These are phyloP conservation scores for Mallotus nudiflorus DNA, from an alignment of 345 rosid genomes.

Conservation along the genomic window DNA sequence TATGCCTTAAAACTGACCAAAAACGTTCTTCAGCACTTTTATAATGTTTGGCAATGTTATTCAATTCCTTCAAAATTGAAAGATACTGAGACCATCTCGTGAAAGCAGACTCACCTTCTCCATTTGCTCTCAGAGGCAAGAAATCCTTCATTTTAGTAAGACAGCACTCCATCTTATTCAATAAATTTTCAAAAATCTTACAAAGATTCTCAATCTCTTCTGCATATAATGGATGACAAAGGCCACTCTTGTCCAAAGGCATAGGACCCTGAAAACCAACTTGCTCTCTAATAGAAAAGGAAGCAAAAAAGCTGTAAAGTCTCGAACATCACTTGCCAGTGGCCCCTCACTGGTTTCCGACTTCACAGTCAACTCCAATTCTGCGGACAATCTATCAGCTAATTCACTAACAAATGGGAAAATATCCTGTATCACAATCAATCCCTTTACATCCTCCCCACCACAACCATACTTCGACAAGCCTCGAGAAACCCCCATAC, in stretches of 20 bases:
- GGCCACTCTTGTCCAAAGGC: constrained; percentile 40
- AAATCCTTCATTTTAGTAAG: constrained; percentile 45
- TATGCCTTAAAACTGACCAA: constrained; percentile 43
- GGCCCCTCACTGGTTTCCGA: constrained; percentile 37
- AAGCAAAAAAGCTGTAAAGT: constrained; percentile 59
- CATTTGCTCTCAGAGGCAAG: constrained; percentile 30
- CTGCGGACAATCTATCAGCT: constrained; percentile 48
- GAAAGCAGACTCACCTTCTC: constrained; percentile 42
- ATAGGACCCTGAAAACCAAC: constrained; percentile 31
- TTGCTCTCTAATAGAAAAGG: constrained; percentile 47
- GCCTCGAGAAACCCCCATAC: constrained; percentile 25
- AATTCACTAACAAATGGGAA: constrained; percentile 75
- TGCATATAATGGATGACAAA: constrained; percentile 23
- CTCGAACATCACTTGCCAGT: constrained; percentile 47
- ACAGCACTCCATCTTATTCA: constrained; percentile 56
- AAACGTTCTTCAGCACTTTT: constrained; percentile 51
- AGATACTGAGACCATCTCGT: constrained; percentile 63
- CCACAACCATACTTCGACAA: constrained; percentile 13
- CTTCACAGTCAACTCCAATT: constrained; percentile 36
- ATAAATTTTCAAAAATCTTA: constrained; percentile 40
- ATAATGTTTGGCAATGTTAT: constrained; percentile 59
- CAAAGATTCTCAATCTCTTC: constrained; percentile 52
- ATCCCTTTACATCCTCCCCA: constrained; percentile 29
- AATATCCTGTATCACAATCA: constrained; percentile 47
- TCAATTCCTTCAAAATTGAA: constrained; percentile 67